These are phyloP conservation scores for Trifolium pratense DNA, from an alignment of 306 rosid species.

Conservation along the genomic window DNA sequence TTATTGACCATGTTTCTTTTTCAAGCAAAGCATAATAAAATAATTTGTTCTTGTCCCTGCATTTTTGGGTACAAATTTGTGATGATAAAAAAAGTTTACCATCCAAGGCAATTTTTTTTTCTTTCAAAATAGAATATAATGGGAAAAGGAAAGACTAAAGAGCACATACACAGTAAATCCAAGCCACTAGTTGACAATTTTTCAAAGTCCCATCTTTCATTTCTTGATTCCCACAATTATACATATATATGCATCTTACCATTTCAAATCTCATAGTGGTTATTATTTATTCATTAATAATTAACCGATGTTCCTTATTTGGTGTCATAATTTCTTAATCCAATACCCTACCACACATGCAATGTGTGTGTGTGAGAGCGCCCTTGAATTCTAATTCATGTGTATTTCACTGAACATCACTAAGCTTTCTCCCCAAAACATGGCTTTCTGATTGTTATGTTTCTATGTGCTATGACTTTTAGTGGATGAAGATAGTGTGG, in stretches of 20 bases:
- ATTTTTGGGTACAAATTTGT: conserved; percentile 1
- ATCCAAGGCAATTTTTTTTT: neutral
- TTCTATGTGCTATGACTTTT: conserved; percentile 10
- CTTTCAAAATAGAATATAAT: conserved; percentile 21
- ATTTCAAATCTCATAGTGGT: conserved; percentile 33
- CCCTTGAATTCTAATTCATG: conserved; percentile 7
- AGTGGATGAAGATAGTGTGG: conserved; percentile 16
- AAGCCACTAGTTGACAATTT: conserved; percentile 45
- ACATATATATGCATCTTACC: conserved; percentile 10
- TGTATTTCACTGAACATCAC: conserved; percentile 2
- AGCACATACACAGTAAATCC: conserved; percentile 28
- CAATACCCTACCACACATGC: conserved; percentile 31
- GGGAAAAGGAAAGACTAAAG: conserved; percentile 28
- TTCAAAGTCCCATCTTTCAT: conserved; percentile 45
- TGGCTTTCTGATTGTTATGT: conserved; percentile 18
- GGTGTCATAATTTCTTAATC: conserved; percentile 37
- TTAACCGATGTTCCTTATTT: conserved; percentile 19
- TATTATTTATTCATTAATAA: conserved; percentile 35
- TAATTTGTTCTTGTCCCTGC: neutral
- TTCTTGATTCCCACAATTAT: conserved; percentile 41
- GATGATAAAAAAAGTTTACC: conserved; percentile 31
- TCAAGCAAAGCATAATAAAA: neutral
- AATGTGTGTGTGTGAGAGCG: neutral
- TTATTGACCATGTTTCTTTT: neutral
- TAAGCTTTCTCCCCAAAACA: conserved; percentile 4